Percentiles rank a stretch among this genome's conserved stretches.
These are phyloP conservation scores for Magnusiomyces magnusii DNA, from an alignment of 1,139 yeast genomes.

Conservation along the genomic window DNA sequence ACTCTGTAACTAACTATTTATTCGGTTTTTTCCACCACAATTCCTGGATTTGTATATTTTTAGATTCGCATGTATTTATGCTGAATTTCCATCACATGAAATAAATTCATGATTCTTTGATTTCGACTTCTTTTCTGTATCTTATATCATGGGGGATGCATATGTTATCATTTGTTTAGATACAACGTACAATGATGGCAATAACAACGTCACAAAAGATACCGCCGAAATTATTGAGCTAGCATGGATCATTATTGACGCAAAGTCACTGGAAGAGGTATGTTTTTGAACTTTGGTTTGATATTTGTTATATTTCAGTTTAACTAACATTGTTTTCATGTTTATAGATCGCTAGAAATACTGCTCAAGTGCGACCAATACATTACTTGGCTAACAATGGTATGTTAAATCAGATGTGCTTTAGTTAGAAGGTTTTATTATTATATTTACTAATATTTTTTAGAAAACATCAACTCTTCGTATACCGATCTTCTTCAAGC, in stretches of 20 bases:
- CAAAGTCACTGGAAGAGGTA: constrained; percentile 30
- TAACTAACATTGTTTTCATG: neutral
- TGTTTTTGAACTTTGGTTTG: constrained; percentile 1
- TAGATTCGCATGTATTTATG: neutral
- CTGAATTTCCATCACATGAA: neutral
- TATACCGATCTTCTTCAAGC: constrained; percentile 39
- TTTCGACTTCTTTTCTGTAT: neutral
- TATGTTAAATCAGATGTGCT: too few relatives aligned
- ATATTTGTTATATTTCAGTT: neutral
- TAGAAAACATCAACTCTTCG: constrained; percentile 29
- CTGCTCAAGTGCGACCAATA: constrained; percentile 51
- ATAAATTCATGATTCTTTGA: neutral
- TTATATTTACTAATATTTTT: too few relatives aligned
- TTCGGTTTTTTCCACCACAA: neutral
- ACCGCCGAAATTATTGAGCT: constrained; percentile 59
- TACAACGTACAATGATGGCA: constrained; percentile 63
- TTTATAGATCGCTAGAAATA: constrained; percentile 33
- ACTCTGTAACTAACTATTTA: too few relatives aligned
- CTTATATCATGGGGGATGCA: constrained; percentile 43
- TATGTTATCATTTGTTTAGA: constrained; percentile 57
- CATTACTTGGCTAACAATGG: constrained; percentile 60
- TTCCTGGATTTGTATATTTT: neutral
- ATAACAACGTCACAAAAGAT: constrained; percentile 52
- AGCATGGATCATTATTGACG: constrained; percentile 52
- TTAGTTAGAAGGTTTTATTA: too few relatives aligned